These are phyloP conservation scores for Emergomyces africanus DNA, from an alignment of 2,329 filamentous ascomycete species.

Conservation along the genomic window DNA sequence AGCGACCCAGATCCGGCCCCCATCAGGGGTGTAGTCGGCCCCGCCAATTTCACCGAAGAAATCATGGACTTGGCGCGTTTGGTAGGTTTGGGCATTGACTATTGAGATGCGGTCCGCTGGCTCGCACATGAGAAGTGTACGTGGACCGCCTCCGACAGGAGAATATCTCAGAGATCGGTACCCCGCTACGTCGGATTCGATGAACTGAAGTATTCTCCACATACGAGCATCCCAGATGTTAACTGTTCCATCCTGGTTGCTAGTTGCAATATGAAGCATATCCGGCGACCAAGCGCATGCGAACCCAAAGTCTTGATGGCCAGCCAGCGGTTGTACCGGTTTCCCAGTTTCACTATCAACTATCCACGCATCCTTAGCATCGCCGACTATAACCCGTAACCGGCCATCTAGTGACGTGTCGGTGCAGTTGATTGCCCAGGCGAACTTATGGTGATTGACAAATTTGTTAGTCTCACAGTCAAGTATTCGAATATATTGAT, in stretches of 20 bases:
- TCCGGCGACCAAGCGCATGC: conserved; percentile 36
- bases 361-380: conserved; percentile 30
- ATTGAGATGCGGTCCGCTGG: conserved; percentile 33
- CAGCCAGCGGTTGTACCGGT: conserved; percentile 25
- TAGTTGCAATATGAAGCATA: conserved; percentile 35
- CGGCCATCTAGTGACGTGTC: conserved; percentile 32
- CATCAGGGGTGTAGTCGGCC: conserved; percentile 31
- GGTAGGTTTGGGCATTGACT: conserved; percentile 32
- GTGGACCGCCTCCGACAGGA: conserved; percentile 31
- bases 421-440: conserved; percentile 33
- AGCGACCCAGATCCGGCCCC: conserved; percentile 30
- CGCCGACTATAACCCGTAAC: conserved; percentile 33
- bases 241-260: conserved; percentile 34
- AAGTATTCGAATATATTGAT: conserved; percentile 41
- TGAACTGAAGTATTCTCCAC: conserved; percentile 26
- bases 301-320: conserved; percentile 33
- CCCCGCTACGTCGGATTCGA: conserved; percentile 33
- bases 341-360: conserved; percentile 32
- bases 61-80: conserved; percentile 30
- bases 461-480: conserved; percentile 38
- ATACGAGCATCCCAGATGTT: conserved; percentile 35
- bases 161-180: conserved; percentile 33
- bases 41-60: conserved; percentile 36
- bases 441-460: conserved; percentile 24
- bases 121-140: conserved; percentile 31